A percentile compares a stretch with the other conserved stretches of the same genome.
Evolutionary conservation across 106 monocot species (phyloP).

Genomic region (Narthecium ossifragum): DNA sequence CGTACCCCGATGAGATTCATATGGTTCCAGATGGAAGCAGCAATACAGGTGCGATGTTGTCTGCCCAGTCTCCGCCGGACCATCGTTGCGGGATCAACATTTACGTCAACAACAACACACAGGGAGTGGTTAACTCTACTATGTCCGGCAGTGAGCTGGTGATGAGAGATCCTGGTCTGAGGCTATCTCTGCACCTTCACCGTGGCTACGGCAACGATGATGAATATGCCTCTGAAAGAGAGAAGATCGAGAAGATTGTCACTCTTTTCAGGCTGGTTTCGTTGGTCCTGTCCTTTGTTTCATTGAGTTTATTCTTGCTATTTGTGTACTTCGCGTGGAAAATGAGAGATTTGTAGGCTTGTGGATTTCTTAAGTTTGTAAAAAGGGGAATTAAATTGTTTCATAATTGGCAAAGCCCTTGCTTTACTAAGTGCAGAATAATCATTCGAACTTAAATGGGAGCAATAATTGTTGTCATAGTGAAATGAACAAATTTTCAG

Average conservation of each 20-base stretch:
- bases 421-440: too few relatives aligned
- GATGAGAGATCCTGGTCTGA: constrained; percentile 53
- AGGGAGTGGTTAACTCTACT: constrained; percentile 63
- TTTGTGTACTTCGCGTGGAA: neutral
- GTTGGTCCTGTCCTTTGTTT: neutral
- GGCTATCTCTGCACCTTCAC: neutral
- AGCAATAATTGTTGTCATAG: too few relatives aligned
- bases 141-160: constrained; percentile 46
- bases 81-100: constrained; percentile 41
- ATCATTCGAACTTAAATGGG: too few relatives aligned
- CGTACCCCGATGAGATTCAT: too few relatives aligned
- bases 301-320: neutral
- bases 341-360: too few relatives aligned
- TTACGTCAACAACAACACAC: constrained; percentile 75
- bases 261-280: neutral
- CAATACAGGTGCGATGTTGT: constrained; percentile 30
- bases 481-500: too few relatives aligned
- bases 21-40: constrained; percentile 14
- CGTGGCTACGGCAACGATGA: neutral
- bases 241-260: neutral
- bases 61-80: neutral
- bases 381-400: too few relatives aligned
- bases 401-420: too few relatives aligned
- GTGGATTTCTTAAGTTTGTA: too few relatives aligned
- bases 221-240: neutral